phyloP scores from a whole-genome alignment of 2,329 filamentous ascomycete species.

The Curvularia eragrostidis region DNA sequence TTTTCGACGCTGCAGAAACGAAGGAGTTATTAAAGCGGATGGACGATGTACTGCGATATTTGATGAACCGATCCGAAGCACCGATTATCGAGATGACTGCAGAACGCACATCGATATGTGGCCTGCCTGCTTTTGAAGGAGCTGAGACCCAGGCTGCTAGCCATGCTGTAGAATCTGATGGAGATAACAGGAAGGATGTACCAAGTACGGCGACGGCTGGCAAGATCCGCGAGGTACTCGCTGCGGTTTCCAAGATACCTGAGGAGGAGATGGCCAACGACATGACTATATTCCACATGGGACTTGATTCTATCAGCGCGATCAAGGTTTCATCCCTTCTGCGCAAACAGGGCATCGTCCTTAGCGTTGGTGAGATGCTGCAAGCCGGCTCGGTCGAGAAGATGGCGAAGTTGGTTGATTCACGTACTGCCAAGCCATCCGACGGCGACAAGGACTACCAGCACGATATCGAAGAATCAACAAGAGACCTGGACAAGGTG shows the following conservation, averaged over 20 bases:
- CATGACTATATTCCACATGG: constrained; percentile 79
- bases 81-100: constrained; percentile 63
- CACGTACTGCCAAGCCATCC: constrained; percentile 7
- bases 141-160: not conserved
- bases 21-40: constrained; percentile 63
- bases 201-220: constrained; percentile 45
- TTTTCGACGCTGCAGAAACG: constrained; percentile 58
- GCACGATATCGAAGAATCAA: constrained; percentile 20
- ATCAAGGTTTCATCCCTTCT: constrained; percentile 81
- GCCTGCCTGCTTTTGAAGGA: constrained; percentile 58
- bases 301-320: constrained; percentile 88
- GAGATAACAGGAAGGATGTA: not conserved
- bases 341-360: constrained; percentile 65
- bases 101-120: constrained; percentile 68
- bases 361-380: constrained; percentile 76
- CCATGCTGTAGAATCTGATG: no score
- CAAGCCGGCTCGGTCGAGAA: constrained; percentile 68
- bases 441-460: constrained; percentile 8
- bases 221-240: constrained; percentile 56
- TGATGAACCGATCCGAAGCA: constrained; percentile 59
- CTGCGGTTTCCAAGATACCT: constrained; percentile 66
- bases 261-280: constrained; percentile 63
- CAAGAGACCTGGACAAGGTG: constrained; percentile 51
- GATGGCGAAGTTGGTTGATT: constrained; percentile 61
- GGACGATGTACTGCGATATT: constrained; percentile 63